Base-by-base conservation (phyloP, 2,329 filamentous ascomycete species). In the Coleophoma crateriformis region DNA sequence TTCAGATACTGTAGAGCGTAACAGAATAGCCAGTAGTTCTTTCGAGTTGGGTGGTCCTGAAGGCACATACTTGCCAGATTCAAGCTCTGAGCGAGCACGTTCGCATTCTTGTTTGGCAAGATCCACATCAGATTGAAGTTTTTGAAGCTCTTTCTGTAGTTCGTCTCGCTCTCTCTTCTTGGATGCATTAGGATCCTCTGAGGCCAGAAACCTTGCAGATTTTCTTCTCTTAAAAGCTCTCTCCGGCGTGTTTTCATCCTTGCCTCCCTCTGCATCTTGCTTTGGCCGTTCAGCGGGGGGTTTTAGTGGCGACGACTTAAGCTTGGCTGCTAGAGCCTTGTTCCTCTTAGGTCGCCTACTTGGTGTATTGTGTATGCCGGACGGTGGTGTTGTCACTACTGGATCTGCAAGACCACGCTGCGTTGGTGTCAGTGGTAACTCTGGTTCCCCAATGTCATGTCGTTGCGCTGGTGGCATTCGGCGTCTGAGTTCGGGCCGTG, bases 321-420 rank as follows among this genome's bases (percentile, higher is more conserved):
- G 34, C 42, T 55, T 64, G 27, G 54, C 52, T 27, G 47, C 52
- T 15, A 60, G 48, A 45, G 49, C 53, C 50, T 71, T 75, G 34
- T 66, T 66, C 48, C 55, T 69, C 57, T 71, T 71, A 3, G 70
- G 68, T 33, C 69, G 67, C 51, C 72, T 77, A 19, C 76, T 78
- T 0, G 81, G 79, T 13, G 78, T 81, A 46, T 75, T 75, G 51
- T 84, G 81, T 27, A 85, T 84, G 1, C 81, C 82, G 17, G 69
- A 63, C 1, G 80, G 78, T 7, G 78, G 78, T 3, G 77, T 77
- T 40, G 73, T 77, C 27, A 79, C 71, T 1, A 78, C 68, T 11
- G 76, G 72, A 50, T 84, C 80, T 2, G 68, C 67, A 12, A 75
- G 65, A 3, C 72, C 73, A 35, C 68, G 69, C 44, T 76, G 70